Base-by-base conservation (phyloP, 352 stramenopile genomes). In the Globisporangium paroecandrum region DNA sequence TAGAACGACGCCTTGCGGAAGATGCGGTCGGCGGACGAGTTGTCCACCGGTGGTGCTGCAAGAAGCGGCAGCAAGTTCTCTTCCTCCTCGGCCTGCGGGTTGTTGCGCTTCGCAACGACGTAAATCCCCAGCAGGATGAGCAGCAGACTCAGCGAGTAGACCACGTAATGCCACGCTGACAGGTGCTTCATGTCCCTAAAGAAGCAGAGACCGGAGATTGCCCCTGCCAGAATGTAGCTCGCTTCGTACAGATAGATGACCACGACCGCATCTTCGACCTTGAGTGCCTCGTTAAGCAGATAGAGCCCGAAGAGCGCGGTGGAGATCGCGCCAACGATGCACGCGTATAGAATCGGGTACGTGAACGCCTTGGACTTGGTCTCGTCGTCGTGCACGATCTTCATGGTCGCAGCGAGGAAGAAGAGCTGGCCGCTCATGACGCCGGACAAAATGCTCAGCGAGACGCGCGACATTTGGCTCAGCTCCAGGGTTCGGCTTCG, bases 161-260 rank as follows among this genome's bases (percentile, higher is more conserved):
- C 73, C 32, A 89, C 74, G 68, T 89, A 92, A 63, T 90, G 83
- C 83, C 84, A 91, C 7, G 74, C 62, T 29, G 74, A 71, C 38
- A 93, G 61, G 57, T 84, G 62, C 12, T 79, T 78, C 86, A 94
- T 93, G 69, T 94, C 86, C 25, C 77, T 74, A 66, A 94, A 94
- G 72, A 94, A 93, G 62, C 84, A 91, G 10, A 94, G 71, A 0
- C 86, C 86, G 1, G 86, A 94, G 69, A 94, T 77, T 1, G 86
- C 86, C 9, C 86, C 86, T 7, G 78, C 60, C 64, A 91, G 71
- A 66, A 94, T 91, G 70, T 93, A 90, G 66, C 82, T 92, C 22
- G 84, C 83, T 59, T 94, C 84, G 70, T 94, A 94, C 6, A 94
- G 64, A 32, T 93, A 93, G 60, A 94, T 93, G 7, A 94, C 84